These are phyloP conservation scores for Thielaviopsis musarum DNA, from an alignment of 2,329 filamentous ascomycete species.

Conservation along the genomic window DNA sequence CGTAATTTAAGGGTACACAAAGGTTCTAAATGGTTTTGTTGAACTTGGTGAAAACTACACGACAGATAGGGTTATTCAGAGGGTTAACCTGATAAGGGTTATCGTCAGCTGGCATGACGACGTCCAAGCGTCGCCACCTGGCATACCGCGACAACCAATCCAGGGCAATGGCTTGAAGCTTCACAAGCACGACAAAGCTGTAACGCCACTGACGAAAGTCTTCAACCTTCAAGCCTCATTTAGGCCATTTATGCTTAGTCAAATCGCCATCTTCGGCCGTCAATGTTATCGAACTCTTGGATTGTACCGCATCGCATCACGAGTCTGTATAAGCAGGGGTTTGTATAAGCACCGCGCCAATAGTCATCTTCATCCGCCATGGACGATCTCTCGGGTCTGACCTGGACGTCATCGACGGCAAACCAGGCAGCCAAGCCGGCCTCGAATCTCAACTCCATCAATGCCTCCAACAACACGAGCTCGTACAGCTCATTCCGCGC, in stretches of 20 bases:
- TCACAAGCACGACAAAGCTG: background rate
- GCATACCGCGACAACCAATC: background rate
- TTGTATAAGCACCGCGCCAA: background rate
- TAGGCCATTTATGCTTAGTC: background rate
- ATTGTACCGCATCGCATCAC: background rate
- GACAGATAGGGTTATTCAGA: too few species aligned
- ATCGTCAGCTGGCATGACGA: background rate
- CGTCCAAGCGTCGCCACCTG: background rate
- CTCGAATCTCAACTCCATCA: conserved; percentile 19
- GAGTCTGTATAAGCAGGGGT: background rate
- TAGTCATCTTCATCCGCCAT: conserved; percentile 20
- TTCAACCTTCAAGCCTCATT: background rate
- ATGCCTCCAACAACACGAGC: conserved; percentile 26
- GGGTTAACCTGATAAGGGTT: background rate
- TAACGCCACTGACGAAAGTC: background rate
- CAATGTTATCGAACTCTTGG: background rate
- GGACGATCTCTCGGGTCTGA: conserved; percentile 45
- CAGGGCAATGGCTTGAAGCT: background rate
- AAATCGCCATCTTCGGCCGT: background rate
- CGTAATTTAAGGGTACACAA: too few species aligned
- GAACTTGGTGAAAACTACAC: too few species aligned
- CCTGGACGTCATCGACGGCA: conserved; percentile 33
- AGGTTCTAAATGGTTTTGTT: too few species aligned
- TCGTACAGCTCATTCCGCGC: conserved; percentile 35
- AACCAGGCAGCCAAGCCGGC: conserved; percentile 23